A percentile compares a stretch with the other conserved stretches of the same genome.
phyloP scores from a whole-genome alignment of 345 rosid genomes.

The Salix arbutifolia region DNA sequence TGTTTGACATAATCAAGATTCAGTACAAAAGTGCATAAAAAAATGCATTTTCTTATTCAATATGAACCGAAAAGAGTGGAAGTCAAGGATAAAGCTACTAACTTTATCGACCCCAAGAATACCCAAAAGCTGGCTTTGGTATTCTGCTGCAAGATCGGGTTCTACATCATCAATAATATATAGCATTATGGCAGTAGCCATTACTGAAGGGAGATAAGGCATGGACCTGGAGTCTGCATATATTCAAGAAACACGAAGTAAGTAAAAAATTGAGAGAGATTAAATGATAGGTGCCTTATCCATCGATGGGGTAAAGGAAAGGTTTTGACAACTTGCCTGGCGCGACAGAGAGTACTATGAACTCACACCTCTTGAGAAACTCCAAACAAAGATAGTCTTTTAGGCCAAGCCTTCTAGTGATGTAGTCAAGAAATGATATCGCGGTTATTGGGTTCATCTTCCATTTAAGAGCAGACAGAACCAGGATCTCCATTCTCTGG shows the following conservation, averaged over 20 bases:
- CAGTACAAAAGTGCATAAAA: not conserved
- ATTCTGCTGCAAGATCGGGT: conserved; percentile 40
- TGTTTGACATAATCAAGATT: conserved; percentile 22
- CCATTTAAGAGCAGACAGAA: conserved; percentile 81
- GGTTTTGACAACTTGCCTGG: conserved; percentile 45
- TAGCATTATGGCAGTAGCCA: conserved; percentile 88
- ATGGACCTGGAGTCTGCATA: conserved; percentile 63
- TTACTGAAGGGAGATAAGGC: conserved; percentile 63
- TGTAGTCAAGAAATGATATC: conserved; percentile 71
- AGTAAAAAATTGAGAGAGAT: not conserved
- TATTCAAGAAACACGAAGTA: not conserved
- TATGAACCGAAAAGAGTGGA: not conserved
- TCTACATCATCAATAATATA: conserved; percentile 57
- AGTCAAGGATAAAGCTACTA: conserved; percentile 5
- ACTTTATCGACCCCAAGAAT: conserved; percentile 64
- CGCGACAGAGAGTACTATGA: conserved; percentile 52
- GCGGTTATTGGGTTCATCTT: conserved; percentile 89
- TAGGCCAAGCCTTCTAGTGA: conserved; percentile 66
- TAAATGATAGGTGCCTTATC: not conserved
- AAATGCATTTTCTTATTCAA: conserved; percentile 5
- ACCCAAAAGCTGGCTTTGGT: conserved; percentile 50
- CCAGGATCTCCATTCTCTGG: conserved; percentile 93
- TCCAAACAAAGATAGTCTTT: conserved; percentile 58
- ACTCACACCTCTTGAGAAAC: conserved; percentile 62
- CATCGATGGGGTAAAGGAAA: not conserved